Conservation (phyloP, 495 filamentous ascomycete species). For the Letharia columbiana region DNA sequence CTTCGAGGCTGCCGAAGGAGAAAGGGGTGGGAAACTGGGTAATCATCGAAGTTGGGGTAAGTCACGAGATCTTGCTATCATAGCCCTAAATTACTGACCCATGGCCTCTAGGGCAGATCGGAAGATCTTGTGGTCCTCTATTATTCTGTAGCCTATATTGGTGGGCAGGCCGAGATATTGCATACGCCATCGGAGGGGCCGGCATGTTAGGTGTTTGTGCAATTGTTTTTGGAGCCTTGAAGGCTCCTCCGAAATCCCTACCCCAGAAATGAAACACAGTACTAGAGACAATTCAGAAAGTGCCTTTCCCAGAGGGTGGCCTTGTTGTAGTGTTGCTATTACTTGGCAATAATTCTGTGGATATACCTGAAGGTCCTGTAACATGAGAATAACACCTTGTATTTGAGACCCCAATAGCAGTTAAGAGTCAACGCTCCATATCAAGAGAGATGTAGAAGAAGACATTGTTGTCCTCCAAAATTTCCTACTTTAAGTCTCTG, state of each 20-base stretch:
- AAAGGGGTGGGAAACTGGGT: constrained; percentile 79
- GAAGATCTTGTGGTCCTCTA: constrained; percentile 75
- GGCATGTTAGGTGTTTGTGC: constrained; percentile 67
- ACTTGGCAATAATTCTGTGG: neutral
- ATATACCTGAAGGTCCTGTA: neutral
- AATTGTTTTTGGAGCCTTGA: constrained; percentile 62
- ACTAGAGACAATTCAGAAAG: neutral
- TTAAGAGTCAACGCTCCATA: too few relatives aligned
- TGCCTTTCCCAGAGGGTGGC: neutral
- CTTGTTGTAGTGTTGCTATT: neutral
- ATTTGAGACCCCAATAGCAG: neutral
- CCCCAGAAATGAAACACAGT: neutral
- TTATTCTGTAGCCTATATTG: constrained; percentile 96
- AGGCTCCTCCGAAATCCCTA: constrained; percentile 30
- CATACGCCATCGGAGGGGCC: constrained; percentile 69
- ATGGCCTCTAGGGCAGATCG: constrained; percentile 58
- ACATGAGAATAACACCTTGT: neutral
- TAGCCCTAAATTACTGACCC: neutral
- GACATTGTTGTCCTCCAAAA: too few relatives aligned
- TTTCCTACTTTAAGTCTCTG: too few relatives aligned
- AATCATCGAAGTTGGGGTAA: constrained; percentile 69
- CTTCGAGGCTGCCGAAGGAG: constrained; percentile 70
- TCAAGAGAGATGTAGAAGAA: too few relatives aligned
- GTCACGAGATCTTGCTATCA: constrained; percentile 16
- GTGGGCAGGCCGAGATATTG: constrained; percentile 88